Conservation (phyloP, 23 red algal genomes). For the Agarophyton chilense region DNA sequence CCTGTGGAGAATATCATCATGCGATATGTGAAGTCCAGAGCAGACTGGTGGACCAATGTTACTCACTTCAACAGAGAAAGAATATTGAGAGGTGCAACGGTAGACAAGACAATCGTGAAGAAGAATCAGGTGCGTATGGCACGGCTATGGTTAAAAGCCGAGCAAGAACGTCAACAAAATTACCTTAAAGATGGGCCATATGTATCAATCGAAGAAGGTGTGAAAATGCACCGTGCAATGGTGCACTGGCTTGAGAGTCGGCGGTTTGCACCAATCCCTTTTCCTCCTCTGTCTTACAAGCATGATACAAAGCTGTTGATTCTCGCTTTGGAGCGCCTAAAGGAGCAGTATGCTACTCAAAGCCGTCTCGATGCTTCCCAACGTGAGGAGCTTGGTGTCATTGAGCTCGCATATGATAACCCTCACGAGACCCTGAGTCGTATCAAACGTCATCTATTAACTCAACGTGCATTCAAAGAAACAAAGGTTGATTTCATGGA, state of each 20-base stretch:
- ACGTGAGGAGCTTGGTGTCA: conserved; percentile 87
- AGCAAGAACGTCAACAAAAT: conserved; percentile 89
- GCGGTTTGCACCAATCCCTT: conserved; percentile 89
- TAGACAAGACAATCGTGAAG: conserved; percentile 98
- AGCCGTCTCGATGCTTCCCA: conserved; percentile 83
- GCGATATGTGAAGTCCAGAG: conserved; percentile 93
- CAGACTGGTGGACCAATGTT: conserved; percentile 95
- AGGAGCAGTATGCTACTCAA: conserved; percentile 81
- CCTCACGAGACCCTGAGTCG: conserved; percentile 89
- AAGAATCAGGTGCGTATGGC: conserved; percentile 96
- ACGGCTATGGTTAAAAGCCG: conserved; percentile 87
- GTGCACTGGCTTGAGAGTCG: conserved; percentile 93
- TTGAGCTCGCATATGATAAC: conserved; percentile 89
- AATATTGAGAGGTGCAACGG: conserved; percentile 86
- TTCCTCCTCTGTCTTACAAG: conserved; percentile 88
- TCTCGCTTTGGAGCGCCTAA: conserved; percentile 90
- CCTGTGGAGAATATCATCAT: conserved; percentile 91
- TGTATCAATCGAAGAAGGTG: conserved; percentile 86
- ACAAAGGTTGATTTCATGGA: conserved; percentile 91
- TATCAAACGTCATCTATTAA: conserved; percentile 88
- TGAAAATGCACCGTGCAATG: conserved; percentile 86
- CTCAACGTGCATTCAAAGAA: conserved; percentile 80
- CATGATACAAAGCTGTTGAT: conserved; percentile 96
- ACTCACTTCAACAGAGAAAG: conserved; percentile 82
- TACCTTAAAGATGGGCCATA: conserved; percentile 96